Conservation (phyloP, 257 asterid species). For the Solanum sejunctum region DNA sequence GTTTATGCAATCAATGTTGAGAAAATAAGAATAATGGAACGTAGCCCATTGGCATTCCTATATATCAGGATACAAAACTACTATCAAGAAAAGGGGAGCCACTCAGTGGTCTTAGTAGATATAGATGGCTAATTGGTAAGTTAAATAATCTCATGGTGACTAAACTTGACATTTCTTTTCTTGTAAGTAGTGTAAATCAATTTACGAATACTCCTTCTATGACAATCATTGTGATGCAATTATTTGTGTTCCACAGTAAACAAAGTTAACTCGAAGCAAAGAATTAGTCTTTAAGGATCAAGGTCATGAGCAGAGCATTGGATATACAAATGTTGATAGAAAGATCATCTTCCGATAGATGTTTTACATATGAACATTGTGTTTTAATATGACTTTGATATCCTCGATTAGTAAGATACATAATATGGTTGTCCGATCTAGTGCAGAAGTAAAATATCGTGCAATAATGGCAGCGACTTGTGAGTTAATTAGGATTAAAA, state of each 20-base stretch:
- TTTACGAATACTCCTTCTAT: not conserved
- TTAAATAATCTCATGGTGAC: not conserved
- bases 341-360: not conserved
- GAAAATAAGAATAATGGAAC: not conserved
- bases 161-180: not conserved
- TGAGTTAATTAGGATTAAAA: not conserved
- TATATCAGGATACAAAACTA: not conserved
- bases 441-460: not conserved
- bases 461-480: not conserved
- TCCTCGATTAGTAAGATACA: not conserved
- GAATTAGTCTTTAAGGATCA: not conserved
- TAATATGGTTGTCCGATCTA: not conserved
- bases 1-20: not conserved
- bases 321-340: not conserved
- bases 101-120: not conserved
- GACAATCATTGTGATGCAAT: not conserved
- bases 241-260: not conserved
- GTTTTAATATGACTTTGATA: not conserved
- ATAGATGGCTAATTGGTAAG: not conserved
- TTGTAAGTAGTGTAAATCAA: not conserved
- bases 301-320: not conserved
- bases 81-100: not conserved
- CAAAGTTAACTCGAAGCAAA: not conserved
- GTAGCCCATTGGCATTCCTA: not conserved
- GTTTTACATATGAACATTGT: not conserved